These are phyloP conservation scores for Myxozyma neotropica DNA, from an alignment of 805 yeast genomes.

Conservation along the genomic window DNA sequence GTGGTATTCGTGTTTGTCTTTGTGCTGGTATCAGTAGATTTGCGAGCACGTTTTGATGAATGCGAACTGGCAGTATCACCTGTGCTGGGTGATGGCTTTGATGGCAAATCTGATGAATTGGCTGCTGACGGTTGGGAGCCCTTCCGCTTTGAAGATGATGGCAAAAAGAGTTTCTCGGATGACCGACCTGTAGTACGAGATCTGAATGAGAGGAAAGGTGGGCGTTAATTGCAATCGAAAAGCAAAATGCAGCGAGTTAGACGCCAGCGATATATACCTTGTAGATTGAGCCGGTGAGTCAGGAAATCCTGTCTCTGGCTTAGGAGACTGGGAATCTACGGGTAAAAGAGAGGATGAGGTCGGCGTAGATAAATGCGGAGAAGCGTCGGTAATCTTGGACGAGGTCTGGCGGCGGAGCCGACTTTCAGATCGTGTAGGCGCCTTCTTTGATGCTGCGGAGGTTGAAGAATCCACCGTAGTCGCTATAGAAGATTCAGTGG, in stretches of 20 bases:
- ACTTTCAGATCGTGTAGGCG: neutral
- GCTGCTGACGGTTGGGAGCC: neutral
- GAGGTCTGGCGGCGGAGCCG: slow-evolving; percentile 10
- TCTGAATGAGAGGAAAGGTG: neutral
- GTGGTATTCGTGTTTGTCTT: neutral
- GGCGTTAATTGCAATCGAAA: neutral
- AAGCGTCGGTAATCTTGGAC: neutral
- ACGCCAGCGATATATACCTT: neutral
- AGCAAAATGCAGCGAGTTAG: no score
- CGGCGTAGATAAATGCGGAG: neutral
- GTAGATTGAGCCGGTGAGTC: slow-evolving; percentile 17
- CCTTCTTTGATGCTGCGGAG: neutral
- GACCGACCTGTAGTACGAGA: slow-evolving; percentile 14
- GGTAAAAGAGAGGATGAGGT: neutral
- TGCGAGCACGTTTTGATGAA: slow-evolving; percentile 10
- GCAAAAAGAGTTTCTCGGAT: neutral
- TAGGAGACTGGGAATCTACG: neutral
- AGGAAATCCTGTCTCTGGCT: neutral
- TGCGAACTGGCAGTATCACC: neutral
- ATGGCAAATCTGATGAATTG: neutral
- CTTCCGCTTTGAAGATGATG: slow-evolving; percentile 14
- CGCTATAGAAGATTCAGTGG: slow-evolving; percentile 14
- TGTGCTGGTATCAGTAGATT: neutral
- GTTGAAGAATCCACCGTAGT: slow-evolving; percentile 1
- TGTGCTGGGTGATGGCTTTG: neutral